phyloP scores from a whole-genome alignment of 345 rosid genomes.

The Rhodamnia argentea region DNA sequence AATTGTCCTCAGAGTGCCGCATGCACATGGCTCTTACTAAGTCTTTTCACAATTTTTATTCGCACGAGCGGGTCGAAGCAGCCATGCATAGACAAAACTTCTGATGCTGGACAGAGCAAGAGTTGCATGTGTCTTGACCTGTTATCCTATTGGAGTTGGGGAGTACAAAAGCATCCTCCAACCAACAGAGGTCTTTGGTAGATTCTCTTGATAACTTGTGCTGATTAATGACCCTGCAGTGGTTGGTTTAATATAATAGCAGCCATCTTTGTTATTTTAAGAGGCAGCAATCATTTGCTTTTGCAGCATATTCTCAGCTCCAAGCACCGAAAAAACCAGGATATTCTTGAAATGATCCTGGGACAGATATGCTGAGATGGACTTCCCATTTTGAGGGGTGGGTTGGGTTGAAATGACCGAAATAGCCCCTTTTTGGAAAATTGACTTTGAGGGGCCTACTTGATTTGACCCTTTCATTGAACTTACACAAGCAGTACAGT shows the following conservation, averaged over 20 bases:
- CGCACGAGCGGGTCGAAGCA: not conserved
- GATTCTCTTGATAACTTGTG: not conserved
- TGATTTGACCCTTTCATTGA: not conserved
- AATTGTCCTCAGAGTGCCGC: not conserved
- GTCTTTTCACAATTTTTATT: not conserved
- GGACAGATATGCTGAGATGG: not conserved
- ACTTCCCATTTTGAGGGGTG: not conserved
- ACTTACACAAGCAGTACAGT: not conserved
- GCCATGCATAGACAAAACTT: not conserved
- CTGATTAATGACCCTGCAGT: not conserved
- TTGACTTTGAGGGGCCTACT: not conserved
- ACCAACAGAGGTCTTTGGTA: not conserved
- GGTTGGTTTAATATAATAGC: not conserved
- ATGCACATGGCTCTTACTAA: not conserved
- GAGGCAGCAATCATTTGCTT: not conserved
- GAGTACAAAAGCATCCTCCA: not conserved
- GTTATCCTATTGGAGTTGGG: not conserved
- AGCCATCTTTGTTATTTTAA: not conserved
- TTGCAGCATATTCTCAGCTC: conserved; percentile 25
- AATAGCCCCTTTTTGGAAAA: not conserved
- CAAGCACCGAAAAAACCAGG: conserved; percentile 5
- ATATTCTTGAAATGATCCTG: conserved; percentile 23
- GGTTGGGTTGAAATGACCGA: not conserved
- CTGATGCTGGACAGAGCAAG: not conserved
- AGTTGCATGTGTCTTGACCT: not conserved